These are phyloP conservation scores for Sarocladium strictum DNA, from an alignment of 2,329 filamentous ascomycete species.

Conservation along the genomic window DNA sequence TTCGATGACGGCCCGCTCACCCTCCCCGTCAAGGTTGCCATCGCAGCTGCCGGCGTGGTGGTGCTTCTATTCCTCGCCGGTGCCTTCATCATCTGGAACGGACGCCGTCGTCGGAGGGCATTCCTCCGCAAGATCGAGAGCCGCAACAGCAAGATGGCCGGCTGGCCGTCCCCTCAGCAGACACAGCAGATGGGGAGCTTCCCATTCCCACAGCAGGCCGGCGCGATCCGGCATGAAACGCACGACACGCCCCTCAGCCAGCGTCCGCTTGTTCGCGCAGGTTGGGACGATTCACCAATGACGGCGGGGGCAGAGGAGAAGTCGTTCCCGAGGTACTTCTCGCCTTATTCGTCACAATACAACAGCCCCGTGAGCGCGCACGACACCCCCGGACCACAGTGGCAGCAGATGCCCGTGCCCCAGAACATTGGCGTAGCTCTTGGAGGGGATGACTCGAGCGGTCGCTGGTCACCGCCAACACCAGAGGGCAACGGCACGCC, in stretches of 20 bases:
- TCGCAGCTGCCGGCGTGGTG: constrained; percentile 46
- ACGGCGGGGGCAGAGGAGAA: constrained; percentile 34
- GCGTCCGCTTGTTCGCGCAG: constrained; percentile 34
- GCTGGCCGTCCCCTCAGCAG: constrained; percentile 33
- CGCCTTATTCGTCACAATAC: constrained; percentile 54
- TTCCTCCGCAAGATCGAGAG: constrained; percentile 43
- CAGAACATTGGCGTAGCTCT: constrained; percentile 38
- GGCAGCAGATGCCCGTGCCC: constrained; percentile 7
- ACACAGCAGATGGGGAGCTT: constrained; percentile 17
- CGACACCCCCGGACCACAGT: constrained; percentile 19
- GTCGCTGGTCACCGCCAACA: constrained; percentile 6
- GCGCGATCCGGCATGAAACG: constrained; percentile 13
- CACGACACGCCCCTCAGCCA: constrained; percentile 23
- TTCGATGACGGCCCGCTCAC: constrained; percentile 38
- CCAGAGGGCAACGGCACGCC: constrained; percentile 27
- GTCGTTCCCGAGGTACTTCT: constrained; percentile 43
- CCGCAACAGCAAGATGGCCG: constrained; percentile 26
- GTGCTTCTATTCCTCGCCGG: constrained; percentile 42
- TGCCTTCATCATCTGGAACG: constrained; percentile 49
- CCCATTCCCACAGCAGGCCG: constrained; percentile 9
- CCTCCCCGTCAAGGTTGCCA: constrained; percentile 52
- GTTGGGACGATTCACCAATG: constrained; percentile 49
- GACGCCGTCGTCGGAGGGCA: constrained; percentile 47
- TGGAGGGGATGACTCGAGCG: constrained; percentile 27
- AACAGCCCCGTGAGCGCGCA: constrained; percentile 48